Conservation (phyloP, 139 green algal genomes). For the Chlamydomonas asymmetrica region DNA sequence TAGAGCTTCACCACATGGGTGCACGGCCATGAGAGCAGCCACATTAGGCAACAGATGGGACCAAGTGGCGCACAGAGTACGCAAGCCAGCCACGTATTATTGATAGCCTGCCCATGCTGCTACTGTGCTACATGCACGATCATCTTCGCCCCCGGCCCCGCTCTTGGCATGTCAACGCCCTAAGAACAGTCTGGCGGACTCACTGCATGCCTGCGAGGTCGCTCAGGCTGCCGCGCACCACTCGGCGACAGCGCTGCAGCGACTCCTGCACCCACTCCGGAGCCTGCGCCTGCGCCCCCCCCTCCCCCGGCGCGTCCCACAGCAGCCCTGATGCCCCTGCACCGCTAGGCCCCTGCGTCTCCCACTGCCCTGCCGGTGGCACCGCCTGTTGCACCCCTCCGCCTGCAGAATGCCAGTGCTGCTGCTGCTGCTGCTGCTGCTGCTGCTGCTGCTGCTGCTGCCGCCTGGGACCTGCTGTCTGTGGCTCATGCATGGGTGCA, state of each 20-base stretch:
- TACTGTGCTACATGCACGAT: neutral
- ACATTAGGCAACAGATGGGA: neutral
- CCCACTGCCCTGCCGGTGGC: neutral
- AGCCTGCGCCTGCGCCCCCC: neutral
- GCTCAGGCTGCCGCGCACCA: constrained; percentile 37
- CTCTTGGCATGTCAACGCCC: neutral
- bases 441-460: too few relatives aligned
- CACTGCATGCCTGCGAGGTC: constrained; percentile 49
- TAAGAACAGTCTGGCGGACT: neutral
- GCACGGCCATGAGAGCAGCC: too few relatives aligned
- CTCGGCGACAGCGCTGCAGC: constrained; percentile 28
- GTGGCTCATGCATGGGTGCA: too few relatives aligned
- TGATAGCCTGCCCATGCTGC: neutral
- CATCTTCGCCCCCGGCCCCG: neutral
- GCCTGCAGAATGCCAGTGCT: neutral
- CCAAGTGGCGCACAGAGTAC: neutral
- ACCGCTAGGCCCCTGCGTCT: too few relatives aligned
- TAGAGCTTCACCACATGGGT: too few relatives aligned
- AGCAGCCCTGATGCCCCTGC: neutral
- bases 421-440: too few relatives aligned
- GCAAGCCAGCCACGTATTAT: neutral
- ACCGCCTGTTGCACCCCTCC: neutral
- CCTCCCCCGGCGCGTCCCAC: neutral
- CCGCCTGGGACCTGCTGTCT: too few relatives aligned
- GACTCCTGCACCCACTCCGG: constrained; percentile 10